Base-by-base conservation (phyloP, 1,139 yeast species). In the Diutina rugosa region DNA sequence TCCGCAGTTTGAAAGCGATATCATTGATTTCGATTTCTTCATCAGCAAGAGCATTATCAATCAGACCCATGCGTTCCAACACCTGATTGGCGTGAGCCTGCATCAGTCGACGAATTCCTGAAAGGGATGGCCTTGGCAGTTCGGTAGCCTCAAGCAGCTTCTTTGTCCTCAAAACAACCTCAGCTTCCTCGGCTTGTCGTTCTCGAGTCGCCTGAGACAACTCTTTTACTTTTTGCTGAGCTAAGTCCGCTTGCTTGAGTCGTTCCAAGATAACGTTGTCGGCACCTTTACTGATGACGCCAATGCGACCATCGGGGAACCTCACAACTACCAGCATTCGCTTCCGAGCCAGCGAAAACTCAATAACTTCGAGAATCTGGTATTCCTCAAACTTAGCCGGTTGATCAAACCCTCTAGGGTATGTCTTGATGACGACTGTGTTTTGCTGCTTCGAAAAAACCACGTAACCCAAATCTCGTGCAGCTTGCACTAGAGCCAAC, bases 241-340 rank as follows among this genome's bases (percentile, higher is more conserved):
- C 97, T 58, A 86, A 58, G 2, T 77, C 80, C 1, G 76, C 62
- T 60, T 86, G 77, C 56, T 76, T 77, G 59, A 91, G 72, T 58
- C 87, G 79, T 58, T 91, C 97, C 59, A 91, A 68, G 56, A 95
- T 88, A n/a, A 93, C 78, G 64, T 90, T 90, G 68, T 95, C 99
- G 0, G 99, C 99, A 56, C 98, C 99, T 70, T 95, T 95, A 71
- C 97, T 89, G 55, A 95, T 74, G 57, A 93, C 67, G 56, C 93
- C 82, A 28, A 90, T 78, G 59, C 87, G 78, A n/a, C 82, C 82
- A 66, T 88, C 89, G 0, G 97, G 97, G 63, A 89, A 82, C 61
- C 72, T 77, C 1, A 91, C 85, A 7, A 93, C 69, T n/a, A 87
- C 82, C 0, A 97, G 89, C 99, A 95, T 95, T 66, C 99, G 80